phyloP scores from a whole-genome alignment of 805 yeast species.

The Yarrowia sp. region DNA sequence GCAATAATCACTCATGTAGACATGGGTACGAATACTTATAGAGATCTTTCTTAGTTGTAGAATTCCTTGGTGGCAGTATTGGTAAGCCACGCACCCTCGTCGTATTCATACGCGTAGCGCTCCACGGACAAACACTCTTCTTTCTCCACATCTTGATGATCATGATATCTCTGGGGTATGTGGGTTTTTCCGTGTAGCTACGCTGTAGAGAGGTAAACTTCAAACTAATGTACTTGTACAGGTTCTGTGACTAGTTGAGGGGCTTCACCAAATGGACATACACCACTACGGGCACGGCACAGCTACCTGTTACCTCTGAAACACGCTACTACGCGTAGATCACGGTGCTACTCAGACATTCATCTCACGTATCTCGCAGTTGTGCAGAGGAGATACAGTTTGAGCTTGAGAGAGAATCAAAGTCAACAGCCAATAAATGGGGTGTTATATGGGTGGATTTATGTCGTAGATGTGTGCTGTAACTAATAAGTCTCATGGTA shows the following conservation, averaged over 20 bases:
- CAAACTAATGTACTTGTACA: no score
- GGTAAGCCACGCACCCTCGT: no score
- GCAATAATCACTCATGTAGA: no score
- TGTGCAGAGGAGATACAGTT: constrained; percentile 11
- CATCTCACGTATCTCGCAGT: constrained; percentile 20
- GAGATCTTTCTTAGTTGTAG: no score
- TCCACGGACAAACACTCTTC: constrained; percentile 5
- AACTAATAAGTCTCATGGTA: no score
- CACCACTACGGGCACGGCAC: no score
- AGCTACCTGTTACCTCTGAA: neutral
- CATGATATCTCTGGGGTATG: neutral
- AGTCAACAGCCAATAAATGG: neutral
- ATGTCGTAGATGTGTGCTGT: no score
- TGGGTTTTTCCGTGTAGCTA: neutral
- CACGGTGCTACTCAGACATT: neutral
- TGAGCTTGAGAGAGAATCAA: neutral
- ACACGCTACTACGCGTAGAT: neutral
- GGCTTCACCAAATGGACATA: no score
- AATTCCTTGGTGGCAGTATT: no score
- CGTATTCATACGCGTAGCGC: neutral
- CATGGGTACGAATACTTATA: no score
- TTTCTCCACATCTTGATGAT: neutral
- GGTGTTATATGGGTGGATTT: neutral
- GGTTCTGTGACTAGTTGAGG: no score
- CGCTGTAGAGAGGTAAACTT: no score